Percentiles rank a stretch among this genome's conserved stretches.
phyloP scores from a whole-genome alignment of 2,329 filamentous ascomycete genomes.

The Clonostachys rhizophaga region DNA sequence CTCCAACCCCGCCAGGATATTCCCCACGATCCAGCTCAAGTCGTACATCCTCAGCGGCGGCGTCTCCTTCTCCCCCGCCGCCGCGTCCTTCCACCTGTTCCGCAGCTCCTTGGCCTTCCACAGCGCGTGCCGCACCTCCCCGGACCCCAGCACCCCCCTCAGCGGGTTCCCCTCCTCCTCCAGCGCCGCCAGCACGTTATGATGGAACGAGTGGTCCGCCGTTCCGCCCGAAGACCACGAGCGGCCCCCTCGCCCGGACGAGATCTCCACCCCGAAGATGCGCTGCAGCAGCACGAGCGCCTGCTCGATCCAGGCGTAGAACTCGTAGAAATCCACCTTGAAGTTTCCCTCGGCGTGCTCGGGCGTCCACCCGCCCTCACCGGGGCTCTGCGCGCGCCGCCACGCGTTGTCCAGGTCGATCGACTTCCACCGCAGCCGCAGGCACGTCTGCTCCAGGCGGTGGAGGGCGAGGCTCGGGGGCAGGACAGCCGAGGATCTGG shows the following conservation, averaged over 20 bases:
- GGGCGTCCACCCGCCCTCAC: constrained; percentile 22
- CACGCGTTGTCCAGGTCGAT: constrained; percentile 55
- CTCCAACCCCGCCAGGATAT: constrained; percentile 55
- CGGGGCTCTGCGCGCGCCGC: constrained; percentile 33
- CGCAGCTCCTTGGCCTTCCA: constrained; percentile 64
- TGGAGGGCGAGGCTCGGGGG: constrained; percentile 32
- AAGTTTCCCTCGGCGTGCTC: constrained; percentile 62
- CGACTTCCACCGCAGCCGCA: constrained; percentile 59
- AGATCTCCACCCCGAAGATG: constrained; percentile 54
- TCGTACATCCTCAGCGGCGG: constrained; percentile 53
- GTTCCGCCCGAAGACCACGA: constrained; percentile 1
- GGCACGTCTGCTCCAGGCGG: constrained; percentile 56
- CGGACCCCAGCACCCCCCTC: constrained; percentile 46
- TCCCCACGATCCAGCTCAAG: constrained; percentile 52
- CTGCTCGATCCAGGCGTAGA: constrained; percentile 68
- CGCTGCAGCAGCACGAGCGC: constrained; percentile 63
- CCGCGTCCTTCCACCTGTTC: constrained; percentile 69
- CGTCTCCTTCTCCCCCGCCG: constrained; percentile 26
- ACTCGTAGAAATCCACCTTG: constrained; percentile 75
- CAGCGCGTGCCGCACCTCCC: constrained; percentile 52
- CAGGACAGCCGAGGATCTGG: background rate
- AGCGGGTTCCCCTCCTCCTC: constrained; percentile 54
- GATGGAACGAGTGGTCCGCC: constrained; percentile 55
- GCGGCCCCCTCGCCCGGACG: constrained; percentile 3
- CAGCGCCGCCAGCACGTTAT: constrained; percentile 62